phyloP scores from a whole-genome alignment of 768 basidiomycete genomes.

The Tylopilus cervinicoccineus region DNA sequence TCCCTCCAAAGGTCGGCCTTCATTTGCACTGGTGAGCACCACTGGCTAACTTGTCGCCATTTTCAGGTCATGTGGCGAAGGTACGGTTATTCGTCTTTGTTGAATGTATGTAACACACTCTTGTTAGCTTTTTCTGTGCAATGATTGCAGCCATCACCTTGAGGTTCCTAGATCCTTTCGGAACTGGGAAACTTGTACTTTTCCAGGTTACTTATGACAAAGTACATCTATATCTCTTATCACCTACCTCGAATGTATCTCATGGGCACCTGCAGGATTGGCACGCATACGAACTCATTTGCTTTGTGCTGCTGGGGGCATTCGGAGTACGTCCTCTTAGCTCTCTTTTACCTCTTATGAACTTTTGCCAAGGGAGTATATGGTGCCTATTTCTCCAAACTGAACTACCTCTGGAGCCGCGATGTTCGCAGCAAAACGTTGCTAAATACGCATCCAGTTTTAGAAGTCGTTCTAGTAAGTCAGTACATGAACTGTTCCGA shows the following conservation, averaged over 20 bases:
- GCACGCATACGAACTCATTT: constrained; percentile 84
- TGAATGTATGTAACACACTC: constrained; percentile 4
- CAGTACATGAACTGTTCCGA: neutral
- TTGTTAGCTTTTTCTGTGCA: constrained; percentile 91
- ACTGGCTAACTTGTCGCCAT: constrained; percentile 1
- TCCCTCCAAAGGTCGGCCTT: constrained; percentile 76
- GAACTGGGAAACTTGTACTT: constrained; percentile 89
- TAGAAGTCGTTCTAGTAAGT: constrained; percentile 79
- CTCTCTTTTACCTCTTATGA: constrained; percentile 3
- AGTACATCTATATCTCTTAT: constrained; percentile 34
- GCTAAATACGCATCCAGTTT: constrained; percentile 72
- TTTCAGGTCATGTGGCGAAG: constrained; percentile 87
- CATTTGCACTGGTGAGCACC: neutral
- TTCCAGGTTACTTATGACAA: constrained; percentile 90
- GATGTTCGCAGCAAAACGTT: constrained; percentile 79
- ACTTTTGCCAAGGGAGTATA: constrained; percentile 68
- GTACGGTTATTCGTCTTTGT: constrained; percentile 36
- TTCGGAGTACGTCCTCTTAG: constrained; percentile 61
- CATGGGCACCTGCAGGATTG: constrained; percentile 61
- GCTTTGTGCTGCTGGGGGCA: constrained; percentile 83
- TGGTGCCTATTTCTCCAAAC: constrained; percentile 88
- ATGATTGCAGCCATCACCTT: constrained; percentile 96
- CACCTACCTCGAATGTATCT: neutral
- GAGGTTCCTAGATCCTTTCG: constrained; percentile 90
- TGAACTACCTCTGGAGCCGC: constrained; percentile 87